Conservation (phyloP, 441 rosid genomes). For the Populus hybrid region DNA sequence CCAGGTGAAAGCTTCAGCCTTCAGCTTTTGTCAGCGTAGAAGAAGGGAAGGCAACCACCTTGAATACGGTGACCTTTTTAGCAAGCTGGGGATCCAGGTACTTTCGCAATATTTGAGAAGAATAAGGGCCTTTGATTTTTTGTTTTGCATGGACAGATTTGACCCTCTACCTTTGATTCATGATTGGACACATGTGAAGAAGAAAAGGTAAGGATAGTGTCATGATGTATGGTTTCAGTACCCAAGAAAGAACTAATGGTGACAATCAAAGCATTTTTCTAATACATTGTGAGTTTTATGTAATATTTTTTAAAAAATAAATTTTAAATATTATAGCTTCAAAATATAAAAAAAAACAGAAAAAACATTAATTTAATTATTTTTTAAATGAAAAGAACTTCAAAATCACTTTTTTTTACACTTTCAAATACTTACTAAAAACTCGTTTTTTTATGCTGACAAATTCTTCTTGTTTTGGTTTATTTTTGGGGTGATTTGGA, state of each 20-base stretch:
- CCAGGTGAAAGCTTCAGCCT: neutral
- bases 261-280: too few relatives aligned
- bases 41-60: neutral
- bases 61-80: neutral
- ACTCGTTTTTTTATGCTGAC: too few relatives aligned
- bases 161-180: neutral
- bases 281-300: too few relatives aligned
- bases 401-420: neutral
- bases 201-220: neutral
- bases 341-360: too few relatives aligned
- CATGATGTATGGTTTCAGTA: too few relatives aligned
- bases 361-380: neutral
- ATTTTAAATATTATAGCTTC: too few relatives aligned
- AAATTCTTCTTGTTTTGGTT: too few relatives aligned
- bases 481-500: too few relatives aligned
- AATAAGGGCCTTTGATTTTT: neutral
- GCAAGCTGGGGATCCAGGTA: neutral
- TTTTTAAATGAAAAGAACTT: neutral
- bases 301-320: too few relatives aligned
- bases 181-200: neutral
- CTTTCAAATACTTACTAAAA: too few relatives aligned
- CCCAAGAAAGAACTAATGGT: too few relatives aligned
- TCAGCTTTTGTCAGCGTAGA: neutral
- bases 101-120: neutral
- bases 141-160: neutral